Percentiles rank a stretch among this genome's conserved stretches.
phyloP scores from a whole-genome alignment of 441 rosid genomes.

The Brassica hybrid region DNA sequence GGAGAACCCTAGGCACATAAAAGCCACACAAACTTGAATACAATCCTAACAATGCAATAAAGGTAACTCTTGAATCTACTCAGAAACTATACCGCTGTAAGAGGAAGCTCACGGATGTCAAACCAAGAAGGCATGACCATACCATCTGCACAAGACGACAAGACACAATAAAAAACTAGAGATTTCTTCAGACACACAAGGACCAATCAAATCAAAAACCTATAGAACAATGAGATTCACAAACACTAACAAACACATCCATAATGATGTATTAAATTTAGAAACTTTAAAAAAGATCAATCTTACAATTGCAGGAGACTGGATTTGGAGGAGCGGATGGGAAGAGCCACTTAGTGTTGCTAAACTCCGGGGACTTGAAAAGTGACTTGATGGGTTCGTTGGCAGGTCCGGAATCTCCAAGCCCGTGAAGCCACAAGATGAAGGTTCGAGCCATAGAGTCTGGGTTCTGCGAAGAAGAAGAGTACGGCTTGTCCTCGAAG shows the following conservation, averaged over 20 bases:
- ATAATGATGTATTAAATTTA: background rate
- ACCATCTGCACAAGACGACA: slow-evolving; percentile 65
- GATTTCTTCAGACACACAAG: no score
- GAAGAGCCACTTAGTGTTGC: slow-evolving; percentile 70
- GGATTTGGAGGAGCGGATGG: slow-evolving; percentile 82
- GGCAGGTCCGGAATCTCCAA: slow-evolving; percentile 91
- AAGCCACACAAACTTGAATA: background rate
- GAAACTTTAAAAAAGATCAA: background rate
- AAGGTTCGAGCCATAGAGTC: slow-evolving; percentile 68
- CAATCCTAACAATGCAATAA: background rate
- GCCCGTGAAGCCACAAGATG: slow-evolving; percentile 85
- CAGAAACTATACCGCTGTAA: slow-evolving; percentile 58
- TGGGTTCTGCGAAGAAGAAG: slow-evolving; percentile 48
- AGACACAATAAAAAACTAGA: background rate
- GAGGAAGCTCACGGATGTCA: slow-evolving; percentile 86
- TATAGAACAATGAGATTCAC: background rate
- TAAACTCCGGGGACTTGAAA: slow-evolving; percentile 67
- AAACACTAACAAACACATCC: background rate
- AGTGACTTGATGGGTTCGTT: slow-evolving; percentile 79
- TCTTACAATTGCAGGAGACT: slow-evolving; percentile 80
- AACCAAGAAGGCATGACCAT: slow-evolving; percentile 94
- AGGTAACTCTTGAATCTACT: background rate
- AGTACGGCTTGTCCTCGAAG: slow-evolving; percentile 35
- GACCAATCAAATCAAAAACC: background rate
- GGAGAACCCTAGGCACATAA: slow-evolving; percentile 62